Percentiles rank a stretch among this genome's conserved stretches.
phyloP scores from a whole-genome alignment of 2,329 filamentous ascomycete species.

The Magnaporthiopsis rhizophila region DNA sequence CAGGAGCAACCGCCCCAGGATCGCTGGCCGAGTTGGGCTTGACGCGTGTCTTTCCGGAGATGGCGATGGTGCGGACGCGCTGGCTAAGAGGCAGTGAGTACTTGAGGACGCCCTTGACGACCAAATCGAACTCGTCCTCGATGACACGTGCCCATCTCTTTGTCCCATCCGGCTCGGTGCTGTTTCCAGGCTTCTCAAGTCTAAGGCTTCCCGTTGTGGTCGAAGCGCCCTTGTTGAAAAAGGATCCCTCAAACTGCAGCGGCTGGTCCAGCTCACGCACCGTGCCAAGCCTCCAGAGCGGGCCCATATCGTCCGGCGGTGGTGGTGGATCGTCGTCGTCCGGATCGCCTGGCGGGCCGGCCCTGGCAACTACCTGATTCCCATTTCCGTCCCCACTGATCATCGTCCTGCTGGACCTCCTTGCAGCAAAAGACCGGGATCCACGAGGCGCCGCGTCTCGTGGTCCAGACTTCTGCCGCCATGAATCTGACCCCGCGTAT shows the following conservation, averaged over 20 bases:
- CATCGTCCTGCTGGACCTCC: not conserved
- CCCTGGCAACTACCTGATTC: not conserved
- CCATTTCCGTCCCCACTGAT: not conserved
- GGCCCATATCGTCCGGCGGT: slow-evolving; percentile 57
- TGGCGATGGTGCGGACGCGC: slow-evolving; percentile 49
- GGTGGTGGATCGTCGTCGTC: slow-evolving; percentile 49
- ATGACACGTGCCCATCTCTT: slow-evolving; percentile 86
- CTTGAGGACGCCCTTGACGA: slow-evolving; percentile 82
- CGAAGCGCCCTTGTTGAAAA: slow-evolving; percentile 66
- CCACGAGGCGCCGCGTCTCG: no score
- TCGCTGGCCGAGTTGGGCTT: slow-evolving; percentile 56
- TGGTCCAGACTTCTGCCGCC: not conserved
- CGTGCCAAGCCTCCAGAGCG: slow-evolving; percentile 86
- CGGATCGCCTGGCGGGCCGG: slow-evolving; percentile 22
- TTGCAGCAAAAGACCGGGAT: not conserved
- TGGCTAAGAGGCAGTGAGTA: slow-evolving; percentile 63
- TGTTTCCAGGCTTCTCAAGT: slow-evolving; percentile 75
- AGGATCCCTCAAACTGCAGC: slow-evolving; percentile 81
- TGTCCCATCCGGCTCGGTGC: slow-evolving; percentile 68
- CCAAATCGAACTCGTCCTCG: slow-evolving; percentile 86
- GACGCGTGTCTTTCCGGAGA: slow-evolving; percentile 51
- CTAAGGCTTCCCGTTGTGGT: slow-evolving; percentile 77
- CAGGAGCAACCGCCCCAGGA: slow-evolving; percentile 24
- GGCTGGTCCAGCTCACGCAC: slow-evolving; percentile 83
- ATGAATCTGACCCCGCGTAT: slow-evolving; percentile 62